Conservation (phyloP, 352 stramenopile species). For the Globisporangium canariense region DNA sequence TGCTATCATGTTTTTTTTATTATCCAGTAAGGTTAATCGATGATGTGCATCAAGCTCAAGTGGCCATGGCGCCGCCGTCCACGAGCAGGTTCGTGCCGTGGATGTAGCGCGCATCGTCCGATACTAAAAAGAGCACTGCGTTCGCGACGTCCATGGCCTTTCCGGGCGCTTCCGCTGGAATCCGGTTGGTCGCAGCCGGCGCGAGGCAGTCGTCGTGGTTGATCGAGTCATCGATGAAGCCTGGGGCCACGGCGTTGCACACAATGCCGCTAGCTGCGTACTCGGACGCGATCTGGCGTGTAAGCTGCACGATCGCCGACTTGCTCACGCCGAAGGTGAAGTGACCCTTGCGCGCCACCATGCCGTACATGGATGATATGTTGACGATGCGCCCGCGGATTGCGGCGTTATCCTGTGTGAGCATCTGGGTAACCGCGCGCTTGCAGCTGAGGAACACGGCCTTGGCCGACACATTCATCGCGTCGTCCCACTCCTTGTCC, state of each 20-base stretch:
- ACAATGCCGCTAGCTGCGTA: conserved; percentile 57
- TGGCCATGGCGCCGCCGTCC: conserved; percentile 54
- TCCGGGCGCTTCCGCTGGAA: conserved; percentile 46
- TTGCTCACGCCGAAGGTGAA: conserved; percentile 70
- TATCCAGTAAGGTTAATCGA: background rate
- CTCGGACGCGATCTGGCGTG: conserved; percentile 55
- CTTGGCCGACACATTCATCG: conserved; percentile 61
- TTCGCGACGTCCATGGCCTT: conserved; percentile 68
- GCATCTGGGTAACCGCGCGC: conserved; percentile 55
- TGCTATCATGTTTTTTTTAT: conserved; percentile 4
- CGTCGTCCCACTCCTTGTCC: conserved; percentile 46
- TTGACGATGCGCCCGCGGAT: conserved; percentile 67
- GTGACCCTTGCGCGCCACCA: conserved; percentile 53
- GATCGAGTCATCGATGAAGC: conserved; percentile 65
- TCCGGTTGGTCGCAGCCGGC: conserved; percentile 40
- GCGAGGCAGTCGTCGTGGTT: conserved; percentile 52
- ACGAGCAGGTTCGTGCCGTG: conserved; percentile 64
- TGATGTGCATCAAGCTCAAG: conserved; percentile 17
- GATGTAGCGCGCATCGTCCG: conserved; percentile 59
- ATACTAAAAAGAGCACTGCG: conserved; percentile 64
- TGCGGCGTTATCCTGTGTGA: conserved; percentile 49
- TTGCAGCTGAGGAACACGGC: conserved; percentile 69
- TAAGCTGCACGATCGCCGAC: conserved; percentile 61
- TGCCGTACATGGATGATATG: conserved; percentile 53
- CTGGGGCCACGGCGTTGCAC: conserved; percentile 58